These are phyloP conservation scores for Heterobasidion annosum DNA, from an alignment of 1,284 basidiomycete species.

Conservation along the genomic window DNA sequence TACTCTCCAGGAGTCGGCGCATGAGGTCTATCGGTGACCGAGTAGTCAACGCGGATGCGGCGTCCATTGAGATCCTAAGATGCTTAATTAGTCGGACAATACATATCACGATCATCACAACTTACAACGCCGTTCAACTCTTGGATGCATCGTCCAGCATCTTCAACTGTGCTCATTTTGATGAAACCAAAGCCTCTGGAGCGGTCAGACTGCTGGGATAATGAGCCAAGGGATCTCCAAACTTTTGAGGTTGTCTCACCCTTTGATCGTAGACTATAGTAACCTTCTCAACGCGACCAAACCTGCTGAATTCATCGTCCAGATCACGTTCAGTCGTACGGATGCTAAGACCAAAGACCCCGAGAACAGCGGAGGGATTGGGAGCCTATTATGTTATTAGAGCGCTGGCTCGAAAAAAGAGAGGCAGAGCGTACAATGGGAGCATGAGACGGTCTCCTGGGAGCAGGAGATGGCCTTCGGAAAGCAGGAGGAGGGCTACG, in stretches of 20 bases:
- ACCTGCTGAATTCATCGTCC: constrained; percentile 87
- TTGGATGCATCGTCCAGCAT: constrained; percentile 82
- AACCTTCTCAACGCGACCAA: constrained; percentile 90
- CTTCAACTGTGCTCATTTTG: constrained; percentile 82
- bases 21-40: constrained; percentile 89
- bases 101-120: constrained; percentile 10
- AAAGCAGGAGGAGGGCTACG: constrained; percentile 34
- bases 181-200: constrained; percentile 98
- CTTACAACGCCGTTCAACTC: constrained; percentile 89
- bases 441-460: constrained; percentile 59
- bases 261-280: constrained; percentile 98
- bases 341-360: constrained; percentile 95
- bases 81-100: background rate
- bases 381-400: constrained; percentile 46
- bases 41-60: constrained; percentile 94
- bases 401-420: constrained; percentile 3
- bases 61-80: constrained; percentile 84
- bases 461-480: constrained; percentile 30
- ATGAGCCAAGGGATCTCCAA: constrained; percentile 5
- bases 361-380: constrained; percentile 83
- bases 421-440: constrained; percentile 48
- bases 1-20: constrained; percentile 97
- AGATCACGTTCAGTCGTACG: constrained; percentile 91
- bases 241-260: constrained; percentile 30
- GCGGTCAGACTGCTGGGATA: constrained; percentile 68